Evolutionary conservation across 2,329 filamentous ascomycete genomes (phyloP).

Genomic region (Cylindrodendrum hubeiense): DNA sequence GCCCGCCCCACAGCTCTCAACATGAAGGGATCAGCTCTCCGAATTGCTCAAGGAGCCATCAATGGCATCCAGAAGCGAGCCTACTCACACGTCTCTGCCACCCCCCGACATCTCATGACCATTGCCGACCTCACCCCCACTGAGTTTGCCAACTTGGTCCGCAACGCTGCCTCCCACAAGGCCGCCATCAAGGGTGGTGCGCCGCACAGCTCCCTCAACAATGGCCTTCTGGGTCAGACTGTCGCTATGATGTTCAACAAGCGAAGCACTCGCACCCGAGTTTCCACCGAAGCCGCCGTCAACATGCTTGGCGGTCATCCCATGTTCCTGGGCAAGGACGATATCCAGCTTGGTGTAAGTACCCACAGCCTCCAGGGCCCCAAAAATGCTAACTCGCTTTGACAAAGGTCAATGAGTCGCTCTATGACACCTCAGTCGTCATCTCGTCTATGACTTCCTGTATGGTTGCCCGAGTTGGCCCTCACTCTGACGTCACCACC

Average conservation of each 20-base stretch:
- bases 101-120: slow-evolving; percentile 88
- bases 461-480: slow-evolving; percentile 83
- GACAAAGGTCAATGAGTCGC: slow-evolving; percentile 84
- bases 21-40: slow-evolving; percentile 52
- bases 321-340: slow-evolving; percentile 96
- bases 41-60: slow-evolving; percentile 49
- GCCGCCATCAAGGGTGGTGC: slow-evolving; percentile 76
- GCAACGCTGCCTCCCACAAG: slow-evolving; percentile 85
- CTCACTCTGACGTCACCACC: slow-evolving; percentile 79
- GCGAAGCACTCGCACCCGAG: slow-evolving; percentile 90
- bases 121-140: slow-evolving; percentile 85
- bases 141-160: slow-evolving; percentile 86
- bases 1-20: slow-evolving; percentile 17
- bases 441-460: slow-evolving; percentile 94
- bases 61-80: slow-evolving; percentile 56
- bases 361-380: background rate
- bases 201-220: slow-evolving; percentile 67
- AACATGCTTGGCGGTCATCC: slow-evolving; percentile 90
- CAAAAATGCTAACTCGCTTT: slow-evolving; percentile 13
- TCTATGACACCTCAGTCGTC: slow-evolving; percentile 92
- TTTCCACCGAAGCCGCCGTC: slow-evolving; percentile 93
- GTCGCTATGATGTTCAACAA: slow-evolving; percentile 98
- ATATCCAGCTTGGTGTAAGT: slow-evolving; percentile 90
- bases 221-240: slow-evolving; percentile 78
- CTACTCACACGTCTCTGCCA: slow-evolving; percentile 54